phyloP scores from a whole-genome alignment of 345 rosid species.

The Odontarrhena argentea region DNA sequence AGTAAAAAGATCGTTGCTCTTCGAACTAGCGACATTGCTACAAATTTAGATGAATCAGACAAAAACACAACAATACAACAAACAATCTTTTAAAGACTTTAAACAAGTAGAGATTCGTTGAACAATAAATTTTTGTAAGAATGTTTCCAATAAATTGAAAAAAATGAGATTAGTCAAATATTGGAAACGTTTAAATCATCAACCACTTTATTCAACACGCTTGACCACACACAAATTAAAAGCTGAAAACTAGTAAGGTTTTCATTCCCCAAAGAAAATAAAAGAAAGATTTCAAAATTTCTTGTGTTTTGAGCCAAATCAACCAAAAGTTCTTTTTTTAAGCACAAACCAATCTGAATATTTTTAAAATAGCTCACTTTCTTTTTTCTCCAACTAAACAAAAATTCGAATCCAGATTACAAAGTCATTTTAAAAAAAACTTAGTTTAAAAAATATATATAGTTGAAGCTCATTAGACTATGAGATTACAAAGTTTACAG shows the following conservation, averaged over 20 bases:
- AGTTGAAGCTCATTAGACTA: too few relatives aligned
- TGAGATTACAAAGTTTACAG: too few relatives aligned
- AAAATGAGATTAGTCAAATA: conserved; percentile 7
- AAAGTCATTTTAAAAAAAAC: too few relatives aligned
- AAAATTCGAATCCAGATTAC: too few relatives aligned
- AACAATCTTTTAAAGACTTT: conserved; percentile 1
- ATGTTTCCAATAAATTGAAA: not conserved
- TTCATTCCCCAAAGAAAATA: not conserved
- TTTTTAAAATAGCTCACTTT: too few relatives aligned
- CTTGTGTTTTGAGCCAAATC: not conserved
- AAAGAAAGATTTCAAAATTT: not conserved
- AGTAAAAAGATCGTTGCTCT: conserved; percentile 16
- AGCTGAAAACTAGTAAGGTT: not conserved
- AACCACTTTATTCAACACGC: not conserved
- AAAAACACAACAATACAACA: not conserved
- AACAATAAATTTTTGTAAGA: not conserved
- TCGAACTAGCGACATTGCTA: conserved; percentile 25
- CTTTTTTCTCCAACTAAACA: too few relatives aligned
- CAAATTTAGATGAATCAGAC: not conserved
- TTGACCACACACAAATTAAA: conserved; percentile 1
- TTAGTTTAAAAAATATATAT: too few relatives aligned
- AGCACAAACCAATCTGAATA: too few relatives aligned
- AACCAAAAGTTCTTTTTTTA: too few relatives aligned
- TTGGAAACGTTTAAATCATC: conserved; percentile 7
- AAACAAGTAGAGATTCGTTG: not conserved